Evolutionary conservation across 139 green algal genomes (phyloP).

Genomic region (Tetratostichococcus sp.): DNA sequence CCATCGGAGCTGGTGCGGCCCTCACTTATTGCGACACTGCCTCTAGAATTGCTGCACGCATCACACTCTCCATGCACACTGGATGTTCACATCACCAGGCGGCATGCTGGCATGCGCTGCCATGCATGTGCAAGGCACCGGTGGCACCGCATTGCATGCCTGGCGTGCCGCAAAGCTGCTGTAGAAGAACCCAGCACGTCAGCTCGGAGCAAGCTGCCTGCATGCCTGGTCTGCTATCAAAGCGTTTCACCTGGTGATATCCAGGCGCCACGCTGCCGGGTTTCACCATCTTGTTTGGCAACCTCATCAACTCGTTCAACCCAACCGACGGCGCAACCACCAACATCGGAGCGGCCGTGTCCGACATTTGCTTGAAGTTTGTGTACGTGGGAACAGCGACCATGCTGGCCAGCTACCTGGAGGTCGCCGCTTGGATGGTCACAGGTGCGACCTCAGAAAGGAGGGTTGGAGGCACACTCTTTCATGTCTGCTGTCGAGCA

Average conservation of each 20-base stretch:
- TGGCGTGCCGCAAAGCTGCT: too few species aligned
- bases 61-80: neutral
- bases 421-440: constrained; percentile 39
- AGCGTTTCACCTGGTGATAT: too few species aligned
- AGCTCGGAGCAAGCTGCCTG: too few species aligned
- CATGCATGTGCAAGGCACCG: too few species aligned
- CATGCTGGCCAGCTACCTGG: constrained; percentile 34
- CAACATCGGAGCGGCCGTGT: constrained; percentile 3
- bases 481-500: too few species aligned
- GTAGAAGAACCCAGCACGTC: too few species aligned
- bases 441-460: constrained; percentile 18
- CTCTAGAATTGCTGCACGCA: constrained; percentile 1
- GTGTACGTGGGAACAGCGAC: constrained; percentile 57
- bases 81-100: too few species aligned
- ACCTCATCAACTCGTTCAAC: constrained; percentile 1
- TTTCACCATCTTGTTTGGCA: neutral
- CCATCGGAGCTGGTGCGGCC: neutral
- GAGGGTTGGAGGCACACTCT: too few species aligned
- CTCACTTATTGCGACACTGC: neutral
- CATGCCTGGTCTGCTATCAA: too few species aligned
- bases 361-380: constrained; percentile 50
- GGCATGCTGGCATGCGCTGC: too few species aligned
- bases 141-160: too few species aligned
- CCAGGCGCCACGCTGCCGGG: neutral
- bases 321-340: too few species aligned